A percentile compares a stretch with the other conserved stretches of the same genome.
These are phyloP conservation scores for Apiotrichum montevideense DNA, from an alignment of 1,284 basidiomycete species.

Conservation along the genomic window DNA sequence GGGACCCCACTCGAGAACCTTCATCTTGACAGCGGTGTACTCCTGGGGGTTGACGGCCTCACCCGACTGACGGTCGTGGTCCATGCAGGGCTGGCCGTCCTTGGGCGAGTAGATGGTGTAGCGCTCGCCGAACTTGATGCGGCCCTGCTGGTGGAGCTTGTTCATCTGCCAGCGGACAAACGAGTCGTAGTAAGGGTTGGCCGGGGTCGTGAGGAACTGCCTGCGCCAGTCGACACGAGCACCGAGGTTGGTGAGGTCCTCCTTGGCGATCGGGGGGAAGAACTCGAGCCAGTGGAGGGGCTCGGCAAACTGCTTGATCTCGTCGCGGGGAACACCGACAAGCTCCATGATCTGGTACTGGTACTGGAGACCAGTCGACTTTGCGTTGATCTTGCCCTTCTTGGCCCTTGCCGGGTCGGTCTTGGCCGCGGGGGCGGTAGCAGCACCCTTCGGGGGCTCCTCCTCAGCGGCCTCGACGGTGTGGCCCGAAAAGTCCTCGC, in stretches of 20 bases:
- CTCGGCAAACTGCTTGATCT: constrained; percentile 95
- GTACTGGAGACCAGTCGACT: constrained; percentile 88
- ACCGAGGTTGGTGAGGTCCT: constrained; percentile 82
- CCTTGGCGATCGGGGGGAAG: constrained; percentile 93
- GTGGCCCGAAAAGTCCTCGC: constrained; percentile 76
- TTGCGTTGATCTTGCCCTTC: constrained; percentile 92
- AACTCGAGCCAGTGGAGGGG: constrained; percentile 86
- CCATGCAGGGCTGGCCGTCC: constrained; percentile 99
- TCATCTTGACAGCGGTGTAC: constrained; percentile 94
- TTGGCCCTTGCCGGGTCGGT: constrained; percentile 64
- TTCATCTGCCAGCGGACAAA: constrained; percentile 99
- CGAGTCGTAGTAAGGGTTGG: constrained; percentile 94
- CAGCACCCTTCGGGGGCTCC: constrained; percentile 30
- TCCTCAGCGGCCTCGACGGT: constrained; percentile 23
- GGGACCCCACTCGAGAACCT: constrained; percentile 70
- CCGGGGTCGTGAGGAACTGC: constrained; percentile 83
- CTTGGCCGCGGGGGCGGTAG: neutral
- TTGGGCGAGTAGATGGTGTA: constrained; percentile 99
- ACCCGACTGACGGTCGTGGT: constrained; percentile 94
- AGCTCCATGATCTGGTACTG: constrained; percentile 99
- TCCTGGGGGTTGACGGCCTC: constrained; percentile 95
- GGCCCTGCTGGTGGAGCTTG: constrained; percentile 75
- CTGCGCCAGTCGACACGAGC: constrained; percentile 97
- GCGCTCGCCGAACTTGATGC: constrained; percentile 96
- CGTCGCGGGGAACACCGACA: constrained; percentile 75